A percentile compares a stretch with the other conserved stretches of the same genome.
Conservation (phyloP, 495 filamentous ascomycete genomes). For the Penicillium lagena region DNA sequence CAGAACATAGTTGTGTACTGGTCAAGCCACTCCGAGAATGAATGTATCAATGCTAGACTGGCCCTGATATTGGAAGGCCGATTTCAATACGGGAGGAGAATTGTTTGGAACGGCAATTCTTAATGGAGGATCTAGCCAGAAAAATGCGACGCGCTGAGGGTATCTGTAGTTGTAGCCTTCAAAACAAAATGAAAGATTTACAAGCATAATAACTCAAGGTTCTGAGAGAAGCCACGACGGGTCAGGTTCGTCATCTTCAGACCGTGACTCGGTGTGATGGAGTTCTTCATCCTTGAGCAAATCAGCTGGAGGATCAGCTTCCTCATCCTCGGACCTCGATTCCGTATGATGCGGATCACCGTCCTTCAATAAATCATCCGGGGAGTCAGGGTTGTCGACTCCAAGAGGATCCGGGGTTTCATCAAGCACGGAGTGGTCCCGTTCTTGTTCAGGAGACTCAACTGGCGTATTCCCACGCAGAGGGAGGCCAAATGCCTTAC, state of each 20-base stretch:
- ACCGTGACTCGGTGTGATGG: slow-evolving; percentile 10
- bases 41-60: no score
- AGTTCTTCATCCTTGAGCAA: slow-evolving; percentile 26
- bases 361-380: slow-evolving; percentile 34
- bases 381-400: slow-evolving; percentile 30
- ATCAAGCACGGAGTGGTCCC: not conserved
- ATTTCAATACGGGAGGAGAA: no score
- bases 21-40: no score
- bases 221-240: slow-evolving; percentile 42
- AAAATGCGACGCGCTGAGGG: no score
- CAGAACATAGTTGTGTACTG: no score
- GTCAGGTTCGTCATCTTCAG: slow-evolving; percentile 41
- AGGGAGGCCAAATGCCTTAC: slow-evolving; percentile 26
- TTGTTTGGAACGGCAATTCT: no score
- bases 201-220: not conserved
- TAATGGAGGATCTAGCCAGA: no score
- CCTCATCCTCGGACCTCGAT: slow-evolving; percentile 12
- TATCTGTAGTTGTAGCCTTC: no score
- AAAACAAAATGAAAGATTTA: no score
- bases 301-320: slow-evolving; percentile 35
- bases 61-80: no score
- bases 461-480: slow-evolving; percentile 4
- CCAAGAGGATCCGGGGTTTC: slow-evolving; percentile 11
- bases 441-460: not conserved
- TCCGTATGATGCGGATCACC: slow-evolving; percentile 15